Percentiles rank a stretch among this genome's conserved stretches.
Evolutionary conservation across 2,329 filamentous ascomycete genomes (phyloP).

Genomic region (Triangularia setosa): DNA sequence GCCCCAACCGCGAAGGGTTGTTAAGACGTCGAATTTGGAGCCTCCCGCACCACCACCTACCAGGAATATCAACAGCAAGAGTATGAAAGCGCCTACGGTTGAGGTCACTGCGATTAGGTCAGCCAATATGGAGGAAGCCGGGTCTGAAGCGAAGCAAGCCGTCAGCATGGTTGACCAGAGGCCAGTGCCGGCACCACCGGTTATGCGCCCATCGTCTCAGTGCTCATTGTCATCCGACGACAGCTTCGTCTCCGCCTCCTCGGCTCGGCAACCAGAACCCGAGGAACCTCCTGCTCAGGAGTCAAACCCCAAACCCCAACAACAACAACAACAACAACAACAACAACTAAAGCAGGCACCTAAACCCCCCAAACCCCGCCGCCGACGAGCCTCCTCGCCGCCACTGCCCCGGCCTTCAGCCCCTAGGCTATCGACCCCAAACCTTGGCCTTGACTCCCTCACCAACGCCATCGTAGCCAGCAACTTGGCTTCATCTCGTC

Average conservation of each 20-base stretch:
- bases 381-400: constrained; percentile 9
- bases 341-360: not conserved
- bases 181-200: not conserved
- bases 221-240: constrained; percentile 42
- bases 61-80: not conserved
- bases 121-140: not conserved
- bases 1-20: constrained; percentile 33
- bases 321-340: not conserved
- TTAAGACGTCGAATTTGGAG: constrained; percentile 30
- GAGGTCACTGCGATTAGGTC: not conserved
- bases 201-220: constrained; percentile 20
- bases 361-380: constrained; percentile 1
- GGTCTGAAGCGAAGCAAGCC: not conserved
- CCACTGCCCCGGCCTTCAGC: constrained; percentile 20
- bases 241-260: constrained; percentile 41
- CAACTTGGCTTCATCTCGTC: constrained; percentile 63
- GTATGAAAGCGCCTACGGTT: not conserved
- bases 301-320: not conserved
- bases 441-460: constrained; percentile 59
- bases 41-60: constrained; percentile 29
- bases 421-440: constrained; percentile 25
- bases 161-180: not conserved
- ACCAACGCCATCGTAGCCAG: constrained; percentile 73
- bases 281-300: constrained; percentile 7
- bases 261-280: constrained; percentile 26